Evolutionary conservation across 1,139 yeast species (phyloP), one percentile per base, ranked within the genome.

Genomic region (Geotrichum carabidarum): DNA sequence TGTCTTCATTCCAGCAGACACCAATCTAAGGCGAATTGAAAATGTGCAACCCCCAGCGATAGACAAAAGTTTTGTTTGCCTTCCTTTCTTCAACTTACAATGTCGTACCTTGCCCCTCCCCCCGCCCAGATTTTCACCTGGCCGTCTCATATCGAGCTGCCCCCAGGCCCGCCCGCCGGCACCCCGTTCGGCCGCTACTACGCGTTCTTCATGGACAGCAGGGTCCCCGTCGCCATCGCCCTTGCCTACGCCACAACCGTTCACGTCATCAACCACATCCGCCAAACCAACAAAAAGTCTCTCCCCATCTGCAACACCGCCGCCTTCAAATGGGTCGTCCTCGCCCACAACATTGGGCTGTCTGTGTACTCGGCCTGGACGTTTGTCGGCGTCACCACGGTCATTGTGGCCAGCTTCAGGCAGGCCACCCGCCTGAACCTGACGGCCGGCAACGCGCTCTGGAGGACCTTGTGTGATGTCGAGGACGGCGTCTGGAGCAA

Each of bases 351-450:
- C 66, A 63, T 81, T 18, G 78, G 79, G 48, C 77, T 84, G 48
- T 84, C 89, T 65, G 69, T 74, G 31, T 84, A 84, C 71, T 83
- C 89, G 2, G 78, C 80, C 34, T 84, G 89, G 89, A 83, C 90
- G 5, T 83, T 83, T 62, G 53, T 81, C 17, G 88, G 89, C 12
- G 82, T 84, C 82, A 68, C 79, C 31, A 63, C 73, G 11, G 74
- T 84, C 22, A 78, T 83, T 62, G 66, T 73, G 54, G 27, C 27
- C 5, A 22, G 27, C 5, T 22, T 22, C 27, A 22, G 27, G 5
- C 27, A 22, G 27, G 27, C 27, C 5, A 22, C 27, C 27, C 27
- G 27, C 4, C 59, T 62, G 44, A 62, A 68, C 27, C 63, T 64
- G n/a, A 62, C 59, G 8, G 18, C 18, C 1, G 17, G 40, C 6